Evolutionary conservation across 1,284 basidiomycete genomes (phyloP).

Genomic region (Irpex lacteus): DNA sequence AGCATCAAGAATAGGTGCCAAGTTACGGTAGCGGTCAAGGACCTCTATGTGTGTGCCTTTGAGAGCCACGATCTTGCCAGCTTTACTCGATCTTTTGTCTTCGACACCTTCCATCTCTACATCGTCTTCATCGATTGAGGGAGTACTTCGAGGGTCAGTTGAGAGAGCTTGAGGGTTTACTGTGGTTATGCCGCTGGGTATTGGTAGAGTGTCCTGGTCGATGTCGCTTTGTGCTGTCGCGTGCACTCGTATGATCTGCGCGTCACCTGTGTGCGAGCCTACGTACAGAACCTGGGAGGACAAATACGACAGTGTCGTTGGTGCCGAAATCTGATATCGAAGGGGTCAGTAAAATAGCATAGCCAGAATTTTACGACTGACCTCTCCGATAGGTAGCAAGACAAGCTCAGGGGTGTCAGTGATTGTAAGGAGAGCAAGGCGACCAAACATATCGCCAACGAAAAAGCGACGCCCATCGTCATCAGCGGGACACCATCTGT

Average conservation of each 20-base stretch:
- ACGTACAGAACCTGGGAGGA: conserved; percentile 74
- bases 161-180: conserved; percentile 26
- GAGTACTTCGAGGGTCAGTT: conserved; percentile 16
- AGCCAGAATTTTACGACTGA: conserved; percentile 27
- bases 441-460: conserved; percentile 79
- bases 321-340: conserved; percentile 61
- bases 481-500: conserved; percentile 51
- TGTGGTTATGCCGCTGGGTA: conserved; percentile 44
- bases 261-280: conserved; percentile 83
- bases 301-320: conserved; percentile 78
- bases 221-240: conserved; percentile 39
- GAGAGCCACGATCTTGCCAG: conserved; percentile 48
- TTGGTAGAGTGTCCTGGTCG: conserved; percentile 47
- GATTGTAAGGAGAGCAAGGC: conserved; percentile 63
- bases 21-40: conserved; percentile 69
- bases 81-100: conserved; percentile 19
- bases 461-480: conserved; percentile 49
- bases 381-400: conserved; percentile 72
- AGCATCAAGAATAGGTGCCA: conserved; percentile 90
- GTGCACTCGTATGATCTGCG: conserved; percentile 68
- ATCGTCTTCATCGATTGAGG: conserved; percentile 27
- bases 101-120: conserved; percentile 16
- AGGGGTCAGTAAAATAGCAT: conserved; percentile 5
- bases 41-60: conserved; percentile 54
- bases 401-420: conserved; percentile 50